phyloP scores from a whole-genome alignment of 768 basidiomycete species.

The Hemileccinum impolitum region DNA sequence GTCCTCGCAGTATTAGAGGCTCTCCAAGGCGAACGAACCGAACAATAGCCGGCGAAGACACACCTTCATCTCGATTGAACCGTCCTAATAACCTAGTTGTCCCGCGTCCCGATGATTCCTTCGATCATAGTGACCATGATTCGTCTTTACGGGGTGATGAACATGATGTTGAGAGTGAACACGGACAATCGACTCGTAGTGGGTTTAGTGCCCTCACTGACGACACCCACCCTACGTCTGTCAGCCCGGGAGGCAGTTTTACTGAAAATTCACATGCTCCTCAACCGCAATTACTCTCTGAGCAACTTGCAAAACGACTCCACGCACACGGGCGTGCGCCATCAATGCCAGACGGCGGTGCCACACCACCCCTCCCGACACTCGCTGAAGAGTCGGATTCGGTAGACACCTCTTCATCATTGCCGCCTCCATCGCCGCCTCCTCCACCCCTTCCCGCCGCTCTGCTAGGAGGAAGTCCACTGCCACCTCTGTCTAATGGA shows the following conservation, averaged over 20 bases:
- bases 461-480: slow-evolving; percentile 7
- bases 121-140: slow-evolving; percentile 43
- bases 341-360: slow-evolving; percentile 36
- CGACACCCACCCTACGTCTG: slow-evolving; percentile 55
- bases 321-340: slow-evolving; percentile 45
- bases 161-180: slow-evolving; percentile 57
- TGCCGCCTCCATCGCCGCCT: slow-evolving; percentile 18
- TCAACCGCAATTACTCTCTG: slow-evolving; percentile 51
- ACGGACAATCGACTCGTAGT: slow-evolving; percentile 44
- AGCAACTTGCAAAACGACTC: slow-evolving; percentile 60
- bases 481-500: slow-evolving; percentile 17
- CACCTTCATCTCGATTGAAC: slow-evolving; percentile 38
- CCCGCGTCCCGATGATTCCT: slow-evolving; percentile 41
- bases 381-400: slow-evolving; percentile 39
- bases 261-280: slow-evolving; percentile 33
- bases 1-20: slow-evolving; percentile 64
- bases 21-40: slow-evolving; percentile 59
- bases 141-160: slow-evolving; percentile 42
- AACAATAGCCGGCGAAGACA: slow-evolving; percentile 32
- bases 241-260: slow-evolving; percentile 43
- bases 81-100: slow-evolving; percentile 43
- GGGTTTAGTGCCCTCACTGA: slow-evolving; percentile 39
- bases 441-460: slow-evolving; percentile 13
- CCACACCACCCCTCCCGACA: slow-evolving; percentile 34
- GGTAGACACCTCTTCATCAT: slow-evolving; percentile 25